phyloP scores from a whole-genome alignment of 495 filamentous ascomycete species.

The Chaetomidium leptoderma region DNA sequence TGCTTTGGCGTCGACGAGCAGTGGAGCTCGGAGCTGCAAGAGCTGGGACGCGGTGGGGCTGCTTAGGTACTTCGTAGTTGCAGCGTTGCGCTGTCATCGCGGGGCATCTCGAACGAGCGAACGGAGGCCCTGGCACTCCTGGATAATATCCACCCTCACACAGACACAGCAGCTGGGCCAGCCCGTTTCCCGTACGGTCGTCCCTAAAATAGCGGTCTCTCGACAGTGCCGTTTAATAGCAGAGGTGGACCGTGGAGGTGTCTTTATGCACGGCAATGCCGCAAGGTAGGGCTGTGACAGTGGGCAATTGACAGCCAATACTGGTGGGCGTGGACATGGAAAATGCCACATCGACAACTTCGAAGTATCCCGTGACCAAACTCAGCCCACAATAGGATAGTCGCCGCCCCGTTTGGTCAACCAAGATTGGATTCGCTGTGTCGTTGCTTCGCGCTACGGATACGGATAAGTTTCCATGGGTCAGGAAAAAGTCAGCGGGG shows the following conservation, averaged over 20 bases:
- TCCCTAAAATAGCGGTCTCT: slow-evolving; percentile 19
- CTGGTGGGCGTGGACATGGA: neutral
- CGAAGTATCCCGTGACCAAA: slow-evolving; percentile 19
- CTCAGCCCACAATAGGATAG: neutral
- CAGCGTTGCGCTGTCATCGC: slow-evolving; percentile 32
- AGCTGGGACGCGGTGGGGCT: slow-evolving; percentile 14
- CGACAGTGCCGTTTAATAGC: slow-evolving; percentile 12
- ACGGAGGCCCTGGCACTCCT: slow-evolving; percentile 1
- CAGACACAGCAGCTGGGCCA: neutral
- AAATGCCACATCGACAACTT: slow-evolving; percentile 20
- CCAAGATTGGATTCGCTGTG: neutral
- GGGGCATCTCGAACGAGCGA: slow-evolving; percentile 16
- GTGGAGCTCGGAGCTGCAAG: slow-evolving; percentile 23
- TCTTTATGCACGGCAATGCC: slow-evolving; percentile 21
- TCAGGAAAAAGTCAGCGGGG: slow-evolving; percentile 11
- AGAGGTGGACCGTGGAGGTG: slow-evolving; percentile 8
- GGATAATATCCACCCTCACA: neutral
- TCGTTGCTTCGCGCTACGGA: neutral
- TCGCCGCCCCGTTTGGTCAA: neutral
- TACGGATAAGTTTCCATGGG: neutral
- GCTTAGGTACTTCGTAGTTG: slow-evolving; percentile 3
- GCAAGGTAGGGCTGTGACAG: slow-evolving; percentile 21
- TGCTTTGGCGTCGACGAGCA: slow-evolving; percentile 8
- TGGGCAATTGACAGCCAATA: slow-evolving; percentile 19
- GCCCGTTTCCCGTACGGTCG: slow-evolving; percentile 1